Evolutionary conservation across 108 stramenopile genomes (phyloP).

Genomic region (Pseudonitzschia delicatissima): DNA sequence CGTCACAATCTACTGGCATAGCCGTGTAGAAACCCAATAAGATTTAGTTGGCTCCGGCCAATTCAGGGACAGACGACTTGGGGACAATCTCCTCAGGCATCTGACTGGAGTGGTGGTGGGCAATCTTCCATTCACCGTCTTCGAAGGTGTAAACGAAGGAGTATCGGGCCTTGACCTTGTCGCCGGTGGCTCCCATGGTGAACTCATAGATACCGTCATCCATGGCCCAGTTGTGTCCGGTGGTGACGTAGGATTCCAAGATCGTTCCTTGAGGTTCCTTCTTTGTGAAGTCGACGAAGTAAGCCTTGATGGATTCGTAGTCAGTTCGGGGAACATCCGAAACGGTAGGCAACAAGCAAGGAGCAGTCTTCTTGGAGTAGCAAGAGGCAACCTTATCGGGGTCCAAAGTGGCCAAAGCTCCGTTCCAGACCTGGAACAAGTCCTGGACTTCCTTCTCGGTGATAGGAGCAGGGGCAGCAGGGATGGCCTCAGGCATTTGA

Average conservation of each 20-base stretch:
- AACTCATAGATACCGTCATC: conserved; percentile 64
- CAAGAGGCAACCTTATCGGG: conserved; percentile 43
- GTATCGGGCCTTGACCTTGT: conserved; percentile 57
- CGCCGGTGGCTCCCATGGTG: conserved; percentile 41
- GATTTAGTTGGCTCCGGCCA: conserved; percentile 10
- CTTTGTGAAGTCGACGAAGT: conserved; percentile 48
- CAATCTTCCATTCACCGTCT: conserved; percentile 64
- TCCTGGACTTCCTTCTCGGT: conserved; percentile 39
- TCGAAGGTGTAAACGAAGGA: conserved; percentile 51
- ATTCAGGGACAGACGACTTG: conserved; percentile 8
- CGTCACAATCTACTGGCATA: too few relatives aligned
- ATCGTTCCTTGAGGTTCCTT: conserved; percentile 60
- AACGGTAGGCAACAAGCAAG: conserved; percentile 27
- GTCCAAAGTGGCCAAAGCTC: conserved; percentile 46
- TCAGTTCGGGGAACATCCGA: conserved; percentile 52
- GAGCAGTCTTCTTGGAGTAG: conserved; percentile 36
- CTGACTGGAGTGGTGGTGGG: conserved; percentile 42
- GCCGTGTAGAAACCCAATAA: too few relatives aligned
- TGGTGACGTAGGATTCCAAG: conserved; percentile 43
- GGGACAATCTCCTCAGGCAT: conserved; percentile 18
- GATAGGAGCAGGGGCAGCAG: conserved; percentile 26
- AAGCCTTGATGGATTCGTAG: conserved; percentile 47
- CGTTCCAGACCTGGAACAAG: conserved; percentile 56
- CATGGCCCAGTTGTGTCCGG: conserved; percentile 51
- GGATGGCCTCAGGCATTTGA: conserved; percentile 55